phyloP scores from a whole-genome alignment of 345 rosid species.

The Acer saccharum region DNA sequence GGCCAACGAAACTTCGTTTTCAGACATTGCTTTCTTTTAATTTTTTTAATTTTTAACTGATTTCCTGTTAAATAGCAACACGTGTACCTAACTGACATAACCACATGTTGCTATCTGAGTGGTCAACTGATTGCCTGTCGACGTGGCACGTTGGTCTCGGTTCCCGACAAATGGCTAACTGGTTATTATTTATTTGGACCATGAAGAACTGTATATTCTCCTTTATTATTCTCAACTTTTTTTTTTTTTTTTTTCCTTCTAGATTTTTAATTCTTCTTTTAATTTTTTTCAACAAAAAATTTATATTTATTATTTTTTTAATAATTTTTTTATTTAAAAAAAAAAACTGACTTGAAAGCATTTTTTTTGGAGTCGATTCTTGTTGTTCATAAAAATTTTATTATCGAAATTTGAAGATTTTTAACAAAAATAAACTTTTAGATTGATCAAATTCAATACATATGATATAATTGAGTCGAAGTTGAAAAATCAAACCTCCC shows the following conservation, averaged over 20 bases:
- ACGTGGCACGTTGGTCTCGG: background rate
- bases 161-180: background rate
- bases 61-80: background rate
- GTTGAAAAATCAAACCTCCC: too few relatives aligned
- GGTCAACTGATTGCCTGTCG: background rate
- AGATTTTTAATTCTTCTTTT: background rate
- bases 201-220: background rate
- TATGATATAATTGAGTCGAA: too few relatives aligned
- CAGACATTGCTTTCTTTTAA: background rate
- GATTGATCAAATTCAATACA: too few relatives aligned
- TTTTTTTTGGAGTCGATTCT: too few relatives aligned
- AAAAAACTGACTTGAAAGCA: too few relatives aligned
- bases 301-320: too few relatives aligned
- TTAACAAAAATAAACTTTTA: too few relatives aligned
- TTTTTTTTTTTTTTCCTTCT: background rate
- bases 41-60: background rate
- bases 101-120: background rate
- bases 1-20: background rate
- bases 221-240: background rate
- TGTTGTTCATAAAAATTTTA: too few relatives aligned
- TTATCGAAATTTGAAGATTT: too few relatives aligned
- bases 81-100: background rate
- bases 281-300: too few relatives aligned
- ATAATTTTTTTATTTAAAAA: too few relatives aligned
- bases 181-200: background rate